phyloP scores from a whole-genome alignment of 257 asterid species.

The Ocimum tenuiflorum region DNA sequence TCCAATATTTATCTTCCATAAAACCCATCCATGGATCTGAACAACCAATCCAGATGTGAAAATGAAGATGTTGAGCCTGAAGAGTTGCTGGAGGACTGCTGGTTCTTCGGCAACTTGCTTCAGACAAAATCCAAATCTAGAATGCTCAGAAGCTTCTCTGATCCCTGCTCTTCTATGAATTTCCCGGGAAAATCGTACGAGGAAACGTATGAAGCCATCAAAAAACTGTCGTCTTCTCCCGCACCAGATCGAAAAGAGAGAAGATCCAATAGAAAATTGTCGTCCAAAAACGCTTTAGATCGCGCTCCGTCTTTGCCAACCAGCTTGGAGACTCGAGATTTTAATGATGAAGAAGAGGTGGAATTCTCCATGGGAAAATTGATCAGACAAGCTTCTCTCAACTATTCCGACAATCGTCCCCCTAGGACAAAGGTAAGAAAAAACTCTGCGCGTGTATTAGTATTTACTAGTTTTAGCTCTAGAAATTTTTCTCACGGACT shows the following conservation, averaged over 20 bases:
- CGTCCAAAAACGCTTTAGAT: slow-evolving; percentile 13
- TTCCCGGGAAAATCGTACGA: slow-evolving; percentile 40
- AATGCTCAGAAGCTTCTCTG: slow-evolving; percentile 54
- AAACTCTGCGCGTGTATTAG: background rate
- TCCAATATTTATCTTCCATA: background rate
- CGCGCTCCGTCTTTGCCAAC: slow-evolving; percentile 53
- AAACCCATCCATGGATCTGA: slow-evolving; percentile 31
- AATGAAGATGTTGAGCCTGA: slow-evolving; percentile 40
- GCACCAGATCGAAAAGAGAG: background rate
- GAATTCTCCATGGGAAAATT: slow-evolving; percentile 54
- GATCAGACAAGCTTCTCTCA: slow-evolving; percentile 62
- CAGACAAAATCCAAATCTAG: slow-evolving; percentile 37
- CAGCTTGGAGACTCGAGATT: slow-evolving; percentile 17
- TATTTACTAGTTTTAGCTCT: background rate
- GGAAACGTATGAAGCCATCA: slow-evolving; percentile 45
- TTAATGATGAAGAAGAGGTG: slow-evolving; percentile 29
- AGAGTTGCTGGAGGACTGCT: slow-evolving; percentile 47
- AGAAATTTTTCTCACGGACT: no score
- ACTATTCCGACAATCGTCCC: slow-evolving; percentile 26
- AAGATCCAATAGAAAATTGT: slow-evolving; percentile 15
- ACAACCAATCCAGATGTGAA: slow-evolving; percentile 9
- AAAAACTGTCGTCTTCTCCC: slow-evolving; percentile 5
- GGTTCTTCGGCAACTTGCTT: slow-evolving; percentile 72
- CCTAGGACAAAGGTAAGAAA: slow-evolving; percentile 36
- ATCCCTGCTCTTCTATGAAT: slow-evolving; percentile 43